Evolutionary conservation across 2,329 filamentous ascomycete species (phyloP).

Genomic region (Fusarium sp.): DNA sequence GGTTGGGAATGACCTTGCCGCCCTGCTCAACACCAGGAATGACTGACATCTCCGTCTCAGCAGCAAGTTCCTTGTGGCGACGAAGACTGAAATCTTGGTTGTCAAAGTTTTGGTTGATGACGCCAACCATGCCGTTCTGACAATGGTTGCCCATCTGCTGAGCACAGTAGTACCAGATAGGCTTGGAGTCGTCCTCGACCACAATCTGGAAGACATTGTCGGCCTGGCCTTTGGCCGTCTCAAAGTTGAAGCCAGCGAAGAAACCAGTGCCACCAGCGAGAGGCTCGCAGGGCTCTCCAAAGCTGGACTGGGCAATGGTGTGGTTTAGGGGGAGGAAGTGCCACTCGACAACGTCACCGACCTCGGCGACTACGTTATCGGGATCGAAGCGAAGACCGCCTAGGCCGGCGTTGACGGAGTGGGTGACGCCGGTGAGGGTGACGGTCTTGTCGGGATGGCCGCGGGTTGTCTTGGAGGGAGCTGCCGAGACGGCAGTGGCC

Average conservation of each 20-base stretch:
- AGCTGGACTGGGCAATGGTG: constrained; percentile 56
- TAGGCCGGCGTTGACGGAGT: constrained; percentile 57
- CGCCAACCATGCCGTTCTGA: constrained; percentile 59
- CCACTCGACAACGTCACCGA: constrained; percentile 63
- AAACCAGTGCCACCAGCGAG: constrained; percentile 52
- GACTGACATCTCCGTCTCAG: constrained; percentile 43
- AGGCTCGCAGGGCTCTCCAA: constrained; percentile 55
- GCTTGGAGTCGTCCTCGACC: constrained; percentile 50
- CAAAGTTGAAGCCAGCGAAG: constrained; percentile 57
- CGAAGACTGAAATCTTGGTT: constrained; percentile 51
- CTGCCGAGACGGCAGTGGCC: constrained; percentile 45
- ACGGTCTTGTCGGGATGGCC: constrained; percentile 47
- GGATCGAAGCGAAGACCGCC: constrained; percentile 60
- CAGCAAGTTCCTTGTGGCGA: constrained; percentile 51
- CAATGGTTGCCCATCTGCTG: constrained; percentile 56
- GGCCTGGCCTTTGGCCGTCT: constrained; percentile 49
- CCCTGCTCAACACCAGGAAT: constrained; percentile 49
- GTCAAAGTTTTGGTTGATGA: constrained; percentile 59
- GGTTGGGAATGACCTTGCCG: constrained; percentile 52
- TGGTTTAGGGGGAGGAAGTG: constrained; percentile 63
- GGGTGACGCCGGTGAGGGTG: constrained; percentile 52
- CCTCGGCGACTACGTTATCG: constrained; percentile 56
- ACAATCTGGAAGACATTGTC: constrained; percentile 56
- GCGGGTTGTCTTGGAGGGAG: constrained; percentile 42
- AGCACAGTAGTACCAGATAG: constrained; percentile 58